Evolutionary conservation across 768 basidiomycete genomes (phyloP), one percentile per base, ranked within the genome.

Genomic region (Russula dissimulans): DNA sequence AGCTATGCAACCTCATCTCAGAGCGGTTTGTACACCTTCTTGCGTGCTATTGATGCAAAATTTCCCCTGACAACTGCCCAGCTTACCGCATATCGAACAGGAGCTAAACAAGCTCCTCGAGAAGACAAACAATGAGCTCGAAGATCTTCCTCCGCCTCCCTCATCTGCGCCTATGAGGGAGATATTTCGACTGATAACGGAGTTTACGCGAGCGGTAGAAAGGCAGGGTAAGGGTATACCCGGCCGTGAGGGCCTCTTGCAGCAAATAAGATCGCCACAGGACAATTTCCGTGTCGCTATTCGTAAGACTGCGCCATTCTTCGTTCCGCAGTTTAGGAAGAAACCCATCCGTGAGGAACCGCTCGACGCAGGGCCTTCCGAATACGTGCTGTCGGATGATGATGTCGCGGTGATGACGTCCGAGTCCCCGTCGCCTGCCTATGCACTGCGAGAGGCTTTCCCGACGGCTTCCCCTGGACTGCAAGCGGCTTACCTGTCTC

Each of bases 1-100:
- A 87, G 7, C 68, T 91, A 0, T 85, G 85, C 0, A 81, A 84
- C 32, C 70, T 86, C 3, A 86, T 89, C 41, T 71, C 78, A 0
- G 82, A 81, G 63, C 72, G 83, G 88, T 86, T 55, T 3, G 73
- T 69, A 22, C 32, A 29, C 18, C 11, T 6, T 39, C 22, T 31
- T n/a, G 7, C 17, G 18, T 34, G n/a, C 38, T 8, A 2, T 32
- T 12, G 8, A 18, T n/a, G 9, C 14, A 5, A 44, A 10, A 0
- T 18, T 36, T 56, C 2, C 15, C 15, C 44, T 42, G 42, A 56
- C 32, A 7, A 41, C 48, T 12, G 1, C 17, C 18, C 56, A 89
- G 88, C 45, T 74, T 89, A 0, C 86, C 87, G 0, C 71, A 79
- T 59, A 81, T 88, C 10, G 79, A 82, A 52, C 74, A 80, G 0